Evolutionary conservation across 2,329 filamentous ascomycete genomes (phyloP), one percentile per base, ranked within the genome.

Genomic region (Blastomyces parvus): DNA sequence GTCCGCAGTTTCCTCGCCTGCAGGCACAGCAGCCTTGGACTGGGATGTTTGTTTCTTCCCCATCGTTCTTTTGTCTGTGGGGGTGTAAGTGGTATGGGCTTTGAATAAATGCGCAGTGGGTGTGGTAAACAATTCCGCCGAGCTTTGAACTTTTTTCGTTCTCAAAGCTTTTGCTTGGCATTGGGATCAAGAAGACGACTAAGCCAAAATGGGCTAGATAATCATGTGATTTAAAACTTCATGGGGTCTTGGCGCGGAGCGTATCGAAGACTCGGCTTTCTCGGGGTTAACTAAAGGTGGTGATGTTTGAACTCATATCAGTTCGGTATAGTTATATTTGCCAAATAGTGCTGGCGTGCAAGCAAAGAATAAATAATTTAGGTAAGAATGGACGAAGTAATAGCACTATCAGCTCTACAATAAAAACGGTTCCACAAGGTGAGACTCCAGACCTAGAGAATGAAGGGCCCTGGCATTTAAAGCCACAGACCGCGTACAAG

Each of bases 21-120:
- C 14, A 9, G 19, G 17, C 25, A 58, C 58, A 38, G 46, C 63
- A 40, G 66, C 67, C 53, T 66, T 69, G 44, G 72, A 69, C 60
- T 71, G 69, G 1, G 70, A 70, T 42, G 74, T 75, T 30, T 69
- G 70, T 63, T 74, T 74, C 61, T 74, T 75, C 58, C 73, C 73
- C 73, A 75, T 75, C 40, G 63, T 70, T 62, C 42, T 14, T 59
- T 44, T 48, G 7, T 30, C 2, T 3, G 14, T 7, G 25, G 25
- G 40, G 27, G 7, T 4, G 7, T 1, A 33, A 55, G 19, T n/a
- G 40, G n/a, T n/a, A 59, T 44, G 9, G 19, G 38, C 5, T 40
- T 46, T 48, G 55, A 36, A 55, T 55, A 13, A 19, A 56, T 46
- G 40, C 13, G 25, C 42, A 44, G 33, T 44, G 36, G 7, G 36